Conservation (phyloP, 768 basidiomycete species). For the Dioszegia hungarica region DNA sequence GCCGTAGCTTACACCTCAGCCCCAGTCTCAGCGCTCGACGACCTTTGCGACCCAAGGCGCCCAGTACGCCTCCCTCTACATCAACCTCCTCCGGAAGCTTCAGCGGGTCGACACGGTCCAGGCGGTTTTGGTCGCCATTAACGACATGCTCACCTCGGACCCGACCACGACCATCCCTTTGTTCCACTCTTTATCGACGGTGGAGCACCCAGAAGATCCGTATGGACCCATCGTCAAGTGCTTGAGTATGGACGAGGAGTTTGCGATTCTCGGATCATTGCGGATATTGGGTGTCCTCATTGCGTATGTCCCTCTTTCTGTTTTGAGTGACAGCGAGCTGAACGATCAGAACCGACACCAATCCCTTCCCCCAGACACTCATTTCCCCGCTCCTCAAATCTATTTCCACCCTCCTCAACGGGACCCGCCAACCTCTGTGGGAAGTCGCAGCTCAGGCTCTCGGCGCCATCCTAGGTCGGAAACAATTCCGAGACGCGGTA, state of each 20-base stretch:
- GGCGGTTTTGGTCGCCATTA: slow-evolving; percentile 70
- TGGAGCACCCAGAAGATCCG: slow-evolving; percentile 28
- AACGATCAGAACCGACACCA: slow-evolving; percentile 41
- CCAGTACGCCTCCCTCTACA: slow-evolving; percentile 80
- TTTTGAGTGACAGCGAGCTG: background rate
- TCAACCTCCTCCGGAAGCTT: slow-evolving; percentile 82
- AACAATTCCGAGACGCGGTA: slow-evolving; percentile 70
- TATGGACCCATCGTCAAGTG: slow-evolving; percentile 55
- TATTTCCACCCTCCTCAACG: slow-evolving; percentile 59
- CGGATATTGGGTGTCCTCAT: slow-evolving; percentile 84
- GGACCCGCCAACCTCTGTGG: slow-evolving; percentile 52
- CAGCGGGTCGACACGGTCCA: slow-evolving; percentile 68
- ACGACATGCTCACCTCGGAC: slow-evolving; percentile 60
- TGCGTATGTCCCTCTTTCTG: slow-evolving; percentile 53
- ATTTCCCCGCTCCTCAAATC: slow-evolving; percentile 30
- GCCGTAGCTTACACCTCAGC: slow-evolving; percentile 17
- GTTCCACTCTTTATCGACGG: slow-evolving; percentile 33
- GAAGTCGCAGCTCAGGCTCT: slow-evolving; percentile 90
- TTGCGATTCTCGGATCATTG: slow-evolving; percentile 81
- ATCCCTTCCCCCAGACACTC: slow-evolving; percentile 32
- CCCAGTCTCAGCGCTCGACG: slow-evolving; percentile 54
- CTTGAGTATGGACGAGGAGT: slow-evolving; percentile 83
- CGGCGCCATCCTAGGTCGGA: slow-evolving; percentile 74
- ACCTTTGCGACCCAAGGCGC: slow-evolving; percentile 75
- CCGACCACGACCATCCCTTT: slow-evolving; percentile 33